A percentile compares a stretch with the other conserved stretches of the same genome.
Evolutionary conservation across 1,139 yeast species (phyloP).

Genomic region (Blastobotrys aristatus): DNA sequence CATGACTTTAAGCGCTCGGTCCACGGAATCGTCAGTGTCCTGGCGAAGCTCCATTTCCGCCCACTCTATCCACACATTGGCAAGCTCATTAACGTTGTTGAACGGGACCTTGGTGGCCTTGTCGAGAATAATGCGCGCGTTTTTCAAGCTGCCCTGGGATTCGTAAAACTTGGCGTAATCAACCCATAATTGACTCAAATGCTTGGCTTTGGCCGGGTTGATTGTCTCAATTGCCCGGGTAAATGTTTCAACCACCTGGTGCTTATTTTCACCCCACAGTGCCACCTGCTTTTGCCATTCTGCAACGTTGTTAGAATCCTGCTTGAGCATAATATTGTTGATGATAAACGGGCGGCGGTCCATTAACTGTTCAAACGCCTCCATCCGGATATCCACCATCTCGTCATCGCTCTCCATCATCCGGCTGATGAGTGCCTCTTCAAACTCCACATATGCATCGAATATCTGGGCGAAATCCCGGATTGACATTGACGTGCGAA

Average conservation of each 20-base stretch:
- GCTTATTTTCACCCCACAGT: constrained; percentile 39
- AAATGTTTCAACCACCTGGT: constrained; percentile 50
- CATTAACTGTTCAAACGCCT: constrained; percentile 51
- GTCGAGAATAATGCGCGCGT: constrained; percentile 59
- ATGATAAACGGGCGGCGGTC: constrained; percentile 51
- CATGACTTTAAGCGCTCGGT: constrained; percentile 50
- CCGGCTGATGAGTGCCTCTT: constrained; percentile 46
- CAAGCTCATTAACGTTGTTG: constrained; percentile 57
- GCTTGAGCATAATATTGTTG: constrained; percentile 63
- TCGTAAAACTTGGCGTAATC: constrained; percentile 65
- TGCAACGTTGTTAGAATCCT: constrained; percentile 55
- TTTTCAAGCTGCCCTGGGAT: constrained; percentile 36
- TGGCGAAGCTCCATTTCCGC: constrained; percentile 55
- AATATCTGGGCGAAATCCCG: constrained; percentile 62
- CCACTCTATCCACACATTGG: constrained; percentile 69
- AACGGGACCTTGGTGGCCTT: constrained; percentile 72
- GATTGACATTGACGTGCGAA: constrained; percentile 44
- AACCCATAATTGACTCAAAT: constrained; percentile 54
- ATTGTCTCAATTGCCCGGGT: constrained; percentile 64
- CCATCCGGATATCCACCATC: constrained; percentile 42
- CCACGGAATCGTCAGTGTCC: constrained; percentile 38
- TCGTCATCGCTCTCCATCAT: constrained; percentile 31
- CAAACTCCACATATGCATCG: constrained; percentile 59
- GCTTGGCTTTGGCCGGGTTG: constrained; percentile 52
- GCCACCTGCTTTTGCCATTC: constrained; percentile 64